Percentiles rank a stretch among this genome's conserved stretches.
These are phyloP conservation scores for Huntiella decipiens DNA, from an alignment of 2,329 filamentous ascomycete genomes.

Conservation along the genomic window DNA sequence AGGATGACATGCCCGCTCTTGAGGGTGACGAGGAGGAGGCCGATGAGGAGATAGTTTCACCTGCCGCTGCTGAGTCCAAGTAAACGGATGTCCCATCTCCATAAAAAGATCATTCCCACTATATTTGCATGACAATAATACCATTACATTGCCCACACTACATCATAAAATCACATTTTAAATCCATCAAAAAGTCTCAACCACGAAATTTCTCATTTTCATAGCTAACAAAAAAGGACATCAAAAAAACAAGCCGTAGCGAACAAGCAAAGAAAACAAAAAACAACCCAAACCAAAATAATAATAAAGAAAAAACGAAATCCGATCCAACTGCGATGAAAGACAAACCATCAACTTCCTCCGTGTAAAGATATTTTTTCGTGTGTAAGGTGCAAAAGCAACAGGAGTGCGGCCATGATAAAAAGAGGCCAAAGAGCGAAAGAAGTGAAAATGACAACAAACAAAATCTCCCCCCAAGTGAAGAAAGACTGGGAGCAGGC, in stretches of 20 bases:
- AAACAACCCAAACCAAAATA: slow-evolving; percentile 1
- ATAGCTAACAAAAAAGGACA: neutral
- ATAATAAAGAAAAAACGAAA: slow-evolving; percentile 8
- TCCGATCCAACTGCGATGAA: slow-evolving; percentile 2
- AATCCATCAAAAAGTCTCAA: neutral
- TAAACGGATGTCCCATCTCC: neutral
- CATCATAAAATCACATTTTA: neutral
- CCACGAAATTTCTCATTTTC: slow-evolving; percentile 3
- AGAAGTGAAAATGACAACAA: slow-evolving; percentile 1
- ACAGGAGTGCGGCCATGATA: neutral
- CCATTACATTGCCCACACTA: too few relatives aligned
- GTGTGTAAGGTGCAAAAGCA: neutral
- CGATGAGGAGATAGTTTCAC: slow-evolving; percentile 18
- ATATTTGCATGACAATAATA: too few relatives aligned
- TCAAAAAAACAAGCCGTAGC: neutral
- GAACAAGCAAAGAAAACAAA: neutral
- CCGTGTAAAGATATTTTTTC: slow-evolving; percentile 3
- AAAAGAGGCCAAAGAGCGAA: slow-evolving; percentile 1
- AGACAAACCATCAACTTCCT: slow-evolving; percentile 6
- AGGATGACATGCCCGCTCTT: slow-evolving; percentile 66
- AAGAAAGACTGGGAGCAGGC: slow-evolving; percentile 3
- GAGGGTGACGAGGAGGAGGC: slow-evolving; percentile 40
- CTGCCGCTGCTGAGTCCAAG: slow-evolving; percentile 8
- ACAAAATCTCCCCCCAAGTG: slow-evolving; percentile 4
- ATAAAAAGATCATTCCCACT: neutral